Conservation (phyloP, 1,284 basidiomycete genomes). For the Sphagnurus paluster region DNA sequence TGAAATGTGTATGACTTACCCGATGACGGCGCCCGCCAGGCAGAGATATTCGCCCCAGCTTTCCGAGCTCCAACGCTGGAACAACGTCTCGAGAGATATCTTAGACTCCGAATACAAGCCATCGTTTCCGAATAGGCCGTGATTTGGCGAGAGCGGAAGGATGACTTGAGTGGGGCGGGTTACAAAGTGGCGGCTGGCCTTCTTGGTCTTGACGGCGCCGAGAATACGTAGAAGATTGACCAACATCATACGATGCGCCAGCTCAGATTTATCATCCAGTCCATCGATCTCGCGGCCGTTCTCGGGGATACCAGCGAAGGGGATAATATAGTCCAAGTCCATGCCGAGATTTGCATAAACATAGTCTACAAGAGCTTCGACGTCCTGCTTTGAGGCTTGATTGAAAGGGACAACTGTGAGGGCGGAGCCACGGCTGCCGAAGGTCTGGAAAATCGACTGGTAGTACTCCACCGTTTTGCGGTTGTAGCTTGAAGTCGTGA, state of each 20-base stretch:
- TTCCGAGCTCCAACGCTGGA: constrained; percentile 98
- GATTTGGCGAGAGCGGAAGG: constrained; percentile 95
- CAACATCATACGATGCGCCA: constrained; percentile 97
- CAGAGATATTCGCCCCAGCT: constrained; percentile 99
- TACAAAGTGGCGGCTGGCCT: constrained; percentile 93
- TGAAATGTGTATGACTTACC: constrained; percentile 50
- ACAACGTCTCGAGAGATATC: constrained; percentile 96
- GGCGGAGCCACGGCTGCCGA: constrained; percentile 92
- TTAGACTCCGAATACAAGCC: constrained; percentile 98
- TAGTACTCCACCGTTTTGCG: constrained; percentile 97
- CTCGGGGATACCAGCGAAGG: constrained; percentile 97
- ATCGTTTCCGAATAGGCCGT: constrained; percentile 97
- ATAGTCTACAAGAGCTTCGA: constrained; percentile 96
- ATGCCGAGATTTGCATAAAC: constrained; percentile 94
- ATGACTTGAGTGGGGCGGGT: constrained; percentile 98
- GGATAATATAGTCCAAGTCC: constrained; percentile 97
- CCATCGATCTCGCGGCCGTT: constrained; percentile 98
- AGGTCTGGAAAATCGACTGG: constrained; percentile 96
- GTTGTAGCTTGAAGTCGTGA: constrained; percentile 95
- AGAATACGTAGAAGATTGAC: constrained; percentile 94
- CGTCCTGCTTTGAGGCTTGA: constrained; percentile 96
- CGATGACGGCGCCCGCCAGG: constrained; percentile 97
- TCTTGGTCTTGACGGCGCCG: constrained; percentile 97
- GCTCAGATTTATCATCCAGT: constrained; percentile 95
- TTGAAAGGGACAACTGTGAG: constrained; percentile 99